Percentiles rank a stretch among this genome's conserved stretches.
These are phyloP conservation scores for Trametes meyenii DNA, from an alignment of 768 basidiomycete genomes.

Conservation along the genomic window DNA sequence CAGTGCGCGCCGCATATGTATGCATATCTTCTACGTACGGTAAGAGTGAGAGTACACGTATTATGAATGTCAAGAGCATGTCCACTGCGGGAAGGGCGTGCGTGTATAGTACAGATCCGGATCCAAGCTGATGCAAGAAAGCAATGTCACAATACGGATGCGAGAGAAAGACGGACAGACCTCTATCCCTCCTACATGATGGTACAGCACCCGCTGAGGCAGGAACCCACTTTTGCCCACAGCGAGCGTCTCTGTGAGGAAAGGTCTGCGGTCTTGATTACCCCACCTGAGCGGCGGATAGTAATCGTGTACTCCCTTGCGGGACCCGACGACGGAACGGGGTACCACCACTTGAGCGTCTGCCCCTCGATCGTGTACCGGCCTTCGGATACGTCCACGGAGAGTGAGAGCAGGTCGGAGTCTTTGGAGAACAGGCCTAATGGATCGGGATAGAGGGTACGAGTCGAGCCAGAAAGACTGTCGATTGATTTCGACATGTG, in stretches of 20 bases:
- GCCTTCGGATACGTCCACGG: constrained; percentile 51
- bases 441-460: neutral
- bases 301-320: constrained; percentile 37
- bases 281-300: constrained; percentile 34
- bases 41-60: neutral
- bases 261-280: constrained; percentile 31
- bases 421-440: constrained; percentile 9
- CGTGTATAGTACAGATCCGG: neutral
- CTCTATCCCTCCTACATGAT: constrained; percentile 16
- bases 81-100: neutral
- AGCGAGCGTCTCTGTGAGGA: neutral
- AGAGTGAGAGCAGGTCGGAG: constrained; percentile 39
- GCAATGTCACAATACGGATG: neutral
- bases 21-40: neutral
- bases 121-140: neutral
- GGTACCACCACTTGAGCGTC: constrained; percentile 47
- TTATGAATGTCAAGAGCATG: neutral
- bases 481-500: constrained; percentile 11
- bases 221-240: constrained; percentile 6
- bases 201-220: constrained; percentile 15
- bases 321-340: constrained; percentile 33
- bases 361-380: constrained; percentile 51
- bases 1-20: too few relatives aligned
- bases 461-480: constrained; percentile 5
- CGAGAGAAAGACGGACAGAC: too few relatives aligned